Evolutionary conservation across 2,329 filamentous ascomycete species (phyloP).

Genomic region (Stemphylium lycopersici): DNA sequence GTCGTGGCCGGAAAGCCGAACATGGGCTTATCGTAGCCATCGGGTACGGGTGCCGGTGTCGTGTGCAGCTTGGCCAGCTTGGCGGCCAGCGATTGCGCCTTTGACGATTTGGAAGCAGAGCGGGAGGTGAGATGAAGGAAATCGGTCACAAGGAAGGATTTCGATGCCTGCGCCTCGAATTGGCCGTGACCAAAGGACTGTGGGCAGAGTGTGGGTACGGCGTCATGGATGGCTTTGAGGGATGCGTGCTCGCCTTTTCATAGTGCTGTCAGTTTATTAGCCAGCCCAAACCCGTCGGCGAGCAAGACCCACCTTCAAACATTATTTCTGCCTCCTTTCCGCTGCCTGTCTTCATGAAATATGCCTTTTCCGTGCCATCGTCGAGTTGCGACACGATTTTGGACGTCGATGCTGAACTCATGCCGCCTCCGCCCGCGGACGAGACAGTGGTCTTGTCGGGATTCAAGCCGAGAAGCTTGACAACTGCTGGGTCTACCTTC

Average conservation of each 20-base stretch:
- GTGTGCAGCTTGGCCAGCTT: slow-evolving; percentile 82
- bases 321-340: slow-evolving; percentile 67
- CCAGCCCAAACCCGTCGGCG: neutral
- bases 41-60: slow-evolving; percentile 70
- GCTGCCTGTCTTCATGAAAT: slow-evolving; percentile 74
- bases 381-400: slow-evolving; percentile 58
- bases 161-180: slow-evolving; percentile 56
- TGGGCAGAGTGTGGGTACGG: slow-evolving; percentile 78
- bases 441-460: slow-evolving; percentile 61
- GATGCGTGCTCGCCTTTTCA: slow-evolving; percentile 76
- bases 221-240: slow-evolving; percentile 77
- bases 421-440: slow-evolving; percentile 70
- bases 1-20: slow-evolving; percentile 88
- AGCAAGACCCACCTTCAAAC: slow-evolving; percentile 64
- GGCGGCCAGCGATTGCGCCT: slow-evolving; percentile 64
- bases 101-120: slow-evolving; percentile 32
- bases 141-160: slow-evolving; percentile 71
- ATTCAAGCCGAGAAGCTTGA: slow-evolving; percentile 66
- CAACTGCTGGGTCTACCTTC: slow-evolving; percentile 68
- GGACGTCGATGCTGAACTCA: slow-evolving; percentile 67
- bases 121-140: slow-evolving; percentile 67
- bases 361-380: slow-evolving; percentile 61
- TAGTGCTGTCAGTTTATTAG: slow-evolving; percentile 14
- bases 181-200: slow-evolving; percentile 74
- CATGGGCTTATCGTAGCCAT: slow-evolving; percentile 63